These are phyloP conservation scores for Luffa acutangula DNA, from an alignment of 306 rosid genomes.

Conservation along the genomic window DNA sequence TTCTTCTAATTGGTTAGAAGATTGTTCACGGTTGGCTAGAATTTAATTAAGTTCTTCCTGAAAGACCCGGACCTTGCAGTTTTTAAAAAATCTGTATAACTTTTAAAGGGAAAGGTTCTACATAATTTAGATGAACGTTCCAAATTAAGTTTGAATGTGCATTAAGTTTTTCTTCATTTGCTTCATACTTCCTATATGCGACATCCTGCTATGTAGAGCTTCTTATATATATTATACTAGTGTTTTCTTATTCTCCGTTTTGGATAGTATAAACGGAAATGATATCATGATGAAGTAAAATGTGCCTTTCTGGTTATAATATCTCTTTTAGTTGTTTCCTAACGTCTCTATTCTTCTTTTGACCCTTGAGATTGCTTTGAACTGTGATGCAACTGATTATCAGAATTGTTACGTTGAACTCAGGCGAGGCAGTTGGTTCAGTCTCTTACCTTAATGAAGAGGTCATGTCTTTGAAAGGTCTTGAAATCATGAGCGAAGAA, in stretches of 20 bases:
- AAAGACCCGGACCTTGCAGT: neutral
- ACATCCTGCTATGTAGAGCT: neutral
- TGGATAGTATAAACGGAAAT: neutral
- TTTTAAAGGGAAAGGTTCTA: neutral
- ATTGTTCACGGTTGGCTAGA: neutral
- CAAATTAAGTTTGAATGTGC: neutral
- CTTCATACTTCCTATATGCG: neutral
- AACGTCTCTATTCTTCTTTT: neutral
- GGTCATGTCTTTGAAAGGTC: slow-evolving; percentile 53
- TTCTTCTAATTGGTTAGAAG: neutral
- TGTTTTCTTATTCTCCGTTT: neutral
- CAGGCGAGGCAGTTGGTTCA: slow-evolving; percentile 35
- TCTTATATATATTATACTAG: neutral
- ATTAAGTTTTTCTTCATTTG: neutral
- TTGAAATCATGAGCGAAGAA: slow-evolving; percentile 28
- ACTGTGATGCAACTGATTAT: neutral
- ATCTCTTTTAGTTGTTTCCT: neutral
- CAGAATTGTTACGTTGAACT: neutral
- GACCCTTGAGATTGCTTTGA: neutral
- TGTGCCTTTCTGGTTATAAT: neutral
- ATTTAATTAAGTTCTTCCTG: neutral
- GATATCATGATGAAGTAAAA: neutral
- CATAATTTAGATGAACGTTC: neutral
- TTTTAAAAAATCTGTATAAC: neutral
- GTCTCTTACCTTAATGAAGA: slow-evolving; percentile 53